Evolutionary conservation across 1,284 basidiomycete species (phyloP).

Genomic region (Golubevia pallescens): DNA sequence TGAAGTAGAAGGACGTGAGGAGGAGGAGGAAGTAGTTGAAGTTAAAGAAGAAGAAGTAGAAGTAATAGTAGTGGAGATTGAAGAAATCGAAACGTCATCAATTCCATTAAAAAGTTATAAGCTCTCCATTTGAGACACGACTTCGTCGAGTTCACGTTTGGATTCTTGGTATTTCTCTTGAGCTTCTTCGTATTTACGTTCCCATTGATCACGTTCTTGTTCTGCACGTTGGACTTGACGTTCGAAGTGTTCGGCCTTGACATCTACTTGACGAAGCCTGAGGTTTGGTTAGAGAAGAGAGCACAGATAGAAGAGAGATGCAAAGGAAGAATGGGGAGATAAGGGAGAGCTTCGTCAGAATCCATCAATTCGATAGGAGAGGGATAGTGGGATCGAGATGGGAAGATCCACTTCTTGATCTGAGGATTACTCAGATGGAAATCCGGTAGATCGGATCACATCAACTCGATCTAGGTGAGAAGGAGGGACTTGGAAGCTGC

Average conservation of each 20-base stretch:
- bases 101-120: conserved; percentile 20
- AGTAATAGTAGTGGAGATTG: too few relatives aligned
- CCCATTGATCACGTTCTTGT: conserved; percentile 90
- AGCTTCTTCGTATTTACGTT: conserved; percentile 83
- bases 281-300: not conserved
- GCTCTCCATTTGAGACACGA: conserved; percentile 63
- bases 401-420: not conserved
- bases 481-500: too few relatives aligned
- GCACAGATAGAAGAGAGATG: conserved; percentile 16
- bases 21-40: too few relatives aligned
- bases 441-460: too few relatives aligned
- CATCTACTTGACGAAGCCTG: conserved; percentile 94
- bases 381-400: conserved; percentile 18
- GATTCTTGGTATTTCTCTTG: conserved; percentile 57
- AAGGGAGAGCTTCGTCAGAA: not conserved
- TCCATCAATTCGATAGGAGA: not conserved
- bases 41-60: too few relatives aligned
- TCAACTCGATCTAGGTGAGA: too few relatives aligned
- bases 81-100: too few relatives aligned
- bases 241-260: conserved; percentile 99
- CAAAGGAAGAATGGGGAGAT: not conserved
- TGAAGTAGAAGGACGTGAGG: too few relatives aligned
- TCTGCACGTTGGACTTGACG: conserved; percentile 85
- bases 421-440: too few relatives aligned
- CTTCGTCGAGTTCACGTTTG: conserved; percentile 62